Percentiles rank a stretch among this genome's conserved stretches.
These are phyloP conservation scores for Calophaca sinica DNA, from an alignment of 306 rosid genomes.

Conservation along the genomic window DNA sequence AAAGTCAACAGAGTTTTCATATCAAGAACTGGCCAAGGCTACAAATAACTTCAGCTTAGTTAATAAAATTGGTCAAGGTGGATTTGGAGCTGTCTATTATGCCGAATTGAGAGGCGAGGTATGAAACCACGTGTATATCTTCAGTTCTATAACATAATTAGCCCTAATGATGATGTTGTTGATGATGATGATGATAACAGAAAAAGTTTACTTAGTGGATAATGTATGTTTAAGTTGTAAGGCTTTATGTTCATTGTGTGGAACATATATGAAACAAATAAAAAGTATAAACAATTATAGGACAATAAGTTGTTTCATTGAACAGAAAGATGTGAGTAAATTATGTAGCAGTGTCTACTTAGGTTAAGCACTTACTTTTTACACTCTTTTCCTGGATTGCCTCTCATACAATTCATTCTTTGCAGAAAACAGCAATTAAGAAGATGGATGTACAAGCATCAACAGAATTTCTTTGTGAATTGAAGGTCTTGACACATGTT, in stretches of 20 bases:
- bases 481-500: slow-evolving; percentile 86
- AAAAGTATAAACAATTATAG: no score
- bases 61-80: slow-evolving; percentile 87
- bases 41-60: slow-evolving; percentile 80
- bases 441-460: slow-evolving; percentile 82
- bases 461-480: slow-evolving; percentile 84
- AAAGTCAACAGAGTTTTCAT: slow-evolving; percentile 78
- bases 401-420: slow-evolving; percentile 8
- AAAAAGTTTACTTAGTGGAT: no score
- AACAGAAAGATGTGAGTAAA: no score
- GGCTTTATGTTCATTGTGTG: background rate
- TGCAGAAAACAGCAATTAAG: slow-evolving; percentile 71
- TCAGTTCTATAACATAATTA: background rate
- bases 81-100: slow-evolving; percentile 86
- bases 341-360: background rate
- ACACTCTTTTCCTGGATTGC: slow-evolving; percentile 21
- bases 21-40: slow-evolving; percentile 79
- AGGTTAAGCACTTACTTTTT: background rate
- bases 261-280: no score
- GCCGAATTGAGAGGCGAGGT: slow-evolving; percentile 96
- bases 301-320: no score
- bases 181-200: no score
- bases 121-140: slow-evolving; percentile 38
- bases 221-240: background rate
- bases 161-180: no score